Percentiles rank a stretch among this genome's conserved stretches.
Evolutionary conservation across 2,329 filamentous ascomycete species (phyloP).

Genomic region (Hawksworthiomyces lignivorus): DNA sequence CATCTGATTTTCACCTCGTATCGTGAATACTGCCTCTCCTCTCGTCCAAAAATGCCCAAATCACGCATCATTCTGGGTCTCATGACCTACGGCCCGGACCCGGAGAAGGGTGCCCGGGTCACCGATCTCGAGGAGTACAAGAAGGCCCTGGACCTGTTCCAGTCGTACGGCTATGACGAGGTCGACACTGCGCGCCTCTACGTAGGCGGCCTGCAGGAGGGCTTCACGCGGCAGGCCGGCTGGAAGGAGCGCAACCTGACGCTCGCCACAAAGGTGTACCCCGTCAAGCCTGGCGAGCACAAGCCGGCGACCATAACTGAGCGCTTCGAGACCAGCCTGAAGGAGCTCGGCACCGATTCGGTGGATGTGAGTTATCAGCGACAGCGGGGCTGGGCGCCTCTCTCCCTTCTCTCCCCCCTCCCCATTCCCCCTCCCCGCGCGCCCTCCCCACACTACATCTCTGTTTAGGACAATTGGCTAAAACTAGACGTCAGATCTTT

Average conservation of each 20-base stretch:
- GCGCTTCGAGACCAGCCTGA: conserved; percentile 58
- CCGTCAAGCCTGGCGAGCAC: conserved; percentile 50
- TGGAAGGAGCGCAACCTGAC: conserved; percentile 75
- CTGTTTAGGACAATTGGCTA: too few relatives aligned
- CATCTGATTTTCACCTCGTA: too few relatives aligned
- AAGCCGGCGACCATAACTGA: conserved; percentile 53
- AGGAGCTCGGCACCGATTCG: conserved; percentile 61
- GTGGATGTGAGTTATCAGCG: conserved; percentile 50
- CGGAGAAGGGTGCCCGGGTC: conserved; percentile 58
- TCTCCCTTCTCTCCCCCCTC: too few relatives aligned
- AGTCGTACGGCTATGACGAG: conserved; percentile 73
- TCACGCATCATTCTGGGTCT: conserved; percentile 63
- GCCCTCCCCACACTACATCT: too few relatives aligned
- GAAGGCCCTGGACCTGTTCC: conserved; percentile 64
- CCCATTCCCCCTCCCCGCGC: too few relatives aligned
- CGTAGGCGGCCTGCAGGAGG: conserved; percentile 65
- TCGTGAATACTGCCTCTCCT: too few relatives aligned
- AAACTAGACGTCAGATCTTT: conserved; percentile 44
- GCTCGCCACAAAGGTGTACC: conserved; percentile 74
- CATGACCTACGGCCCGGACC: conserved; percentile 74
- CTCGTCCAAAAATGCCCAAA: not conserved
- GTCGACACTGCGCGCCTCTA: conserved; percentile 78
- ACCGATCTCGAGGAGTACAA: conserved; percentile 61
- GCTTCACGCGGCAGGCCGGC: conserved; percentile 62
- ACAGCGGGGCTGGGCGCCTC: not conserved